These are phyloP conservation scores for Pachyrhizus erosus DNA, from an alignment of 306 rosid species.

Conservation along the genomic window DNA sequence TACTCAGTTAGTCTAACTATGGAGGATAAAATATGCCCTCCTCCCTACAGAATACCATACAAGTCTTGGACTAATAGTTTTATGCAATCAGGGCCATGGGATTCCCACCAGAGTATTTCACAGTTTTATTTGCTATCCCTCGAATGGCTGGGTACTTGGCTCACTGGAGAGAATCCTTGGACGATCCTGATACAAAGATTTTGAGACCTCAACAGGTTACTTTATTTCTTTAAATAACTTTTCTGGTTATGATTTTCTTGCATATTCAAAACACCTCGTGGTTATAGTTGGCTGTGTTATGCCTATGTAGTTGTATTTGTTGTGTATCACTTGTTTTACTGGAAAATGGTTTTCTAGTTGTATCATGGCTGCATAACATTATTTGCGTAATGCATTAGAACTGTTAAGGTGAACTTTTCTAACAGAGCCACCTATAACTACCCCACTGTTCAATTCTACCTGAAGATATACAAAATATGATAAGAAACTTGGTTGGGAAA, in stretches of 20 bases:
- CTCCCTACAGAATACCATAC: not conserved
- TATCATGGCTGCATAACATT: conserved; percentile 14
- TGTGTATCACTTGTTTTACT: not conserved
- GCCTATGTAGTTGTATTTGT: conserved; percentile 3
- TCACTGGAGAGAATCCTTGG: conserved; percentile 94
- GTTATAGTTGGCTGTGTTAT: not conserved
- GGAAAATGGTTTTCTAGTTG: no score
- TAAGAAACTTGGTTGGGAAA: no score
- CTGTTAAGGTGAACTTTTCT: no score
- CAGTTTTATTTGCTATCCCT: conserved; percentile 89
- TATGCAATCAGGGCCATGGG: conserved; percentile 84
- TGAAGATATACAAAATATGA: no score
- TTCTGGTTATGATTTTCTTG: conserved; percentile 18
- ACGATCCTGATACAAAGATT: conserved; percentile 92
- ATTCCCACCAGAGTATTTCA: conserved; percentile 89
- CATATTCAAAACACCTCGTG: not conserved
- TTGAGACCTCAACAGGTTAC: conserved; percentile 95
- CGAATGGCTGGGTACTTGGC: conserved; percentile 96
- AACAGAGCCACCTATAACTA: not conserved
- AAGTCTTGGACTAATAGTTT: conserved; percentile 32
- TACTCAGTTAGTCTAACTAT: not conserved
- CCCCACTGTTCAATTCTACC: not conserved
- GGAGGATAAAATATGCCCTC: not conserved
- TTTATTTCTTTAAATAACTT: conserved; percentile 25
- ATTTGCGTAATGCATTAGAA: not conserved